Conservation (phyloP, 805 yeast species). For the Saccharomycopsis selenospora region DNA sequence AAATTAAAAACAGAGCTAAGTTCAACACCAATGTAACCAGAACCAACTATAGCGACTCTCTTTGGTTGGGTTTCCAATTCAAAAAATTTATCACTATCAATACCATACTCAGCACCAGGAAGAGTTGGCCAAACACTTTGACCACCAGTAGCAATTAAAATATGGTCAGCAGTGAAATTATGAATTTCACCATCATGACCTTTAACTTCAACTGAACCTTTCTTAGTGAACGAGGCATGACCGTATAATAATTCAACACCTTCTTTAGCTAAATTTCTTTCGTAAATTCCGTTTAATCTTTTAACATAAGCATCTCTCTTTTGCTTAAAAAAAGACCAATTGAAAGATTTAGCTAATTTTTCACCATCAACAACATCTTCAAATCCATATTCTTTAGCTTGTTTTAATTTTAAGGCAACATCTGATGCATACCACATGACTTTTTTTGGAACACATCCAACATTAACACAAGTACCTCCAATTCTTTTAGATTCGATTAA, state of each 20-base stretch:
- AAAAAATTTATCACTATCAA: slow-evolving; percentile 88
- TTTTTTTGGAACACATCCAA: slow-evolving; percentile 98
- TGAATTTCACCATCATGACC: slow-evolving; percentile 54
- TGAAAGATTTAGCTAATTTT: slow-evolving; percentile 53
- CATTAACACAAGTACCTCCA: slow-evolving; percentile 99
- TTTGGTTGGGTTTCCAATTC: slow-evolving; percentile 76
- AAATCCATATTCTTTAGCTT: slow-evolving; percentile 82
- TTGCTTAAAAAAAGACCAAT: slow-evolving; percentile 75
- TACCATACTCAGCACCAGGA: slow-evolving; percentile 78
- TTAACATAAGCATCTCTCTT: slow-evolving; percentile 89
- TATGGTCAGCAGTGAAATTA: slow-evolving; percentile 68
- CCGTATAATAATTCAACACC: slow-evolving; percentile 85
- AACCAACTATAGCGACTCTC: slow-evolving; percentile 91
- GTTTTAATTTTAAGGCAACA: slow-evolving; percentile 64
- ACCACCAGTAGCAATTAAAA: slow-evolving; percentile 93
- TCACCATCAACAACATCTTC: slow-evolving; percentile 42
- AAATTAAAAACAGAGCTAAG: slow-evolving; percentile 91
- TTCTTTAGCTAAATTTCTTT: slow-evolving; percentile 77
- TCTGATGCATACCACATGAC: slow-evolving; percentile 98
- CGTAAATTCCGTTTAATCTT: slow-evolving; percentile 90
- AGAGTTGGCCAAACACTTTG: slow-evolving; percentile 65
- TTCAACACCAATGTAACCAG: slow-evolving; percentile 96
- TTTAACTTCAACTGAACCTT: slow-evolving; percentile 70
- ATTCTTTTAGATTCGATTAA: slow-evolving; percentile 72
- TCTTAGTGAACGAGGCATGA: slow-evolving; percentile 66